Evolutionary conservation across 108 stramenopile genomes (phyloP).

Genomic region (Poteriospumella lacustris): DNA sequence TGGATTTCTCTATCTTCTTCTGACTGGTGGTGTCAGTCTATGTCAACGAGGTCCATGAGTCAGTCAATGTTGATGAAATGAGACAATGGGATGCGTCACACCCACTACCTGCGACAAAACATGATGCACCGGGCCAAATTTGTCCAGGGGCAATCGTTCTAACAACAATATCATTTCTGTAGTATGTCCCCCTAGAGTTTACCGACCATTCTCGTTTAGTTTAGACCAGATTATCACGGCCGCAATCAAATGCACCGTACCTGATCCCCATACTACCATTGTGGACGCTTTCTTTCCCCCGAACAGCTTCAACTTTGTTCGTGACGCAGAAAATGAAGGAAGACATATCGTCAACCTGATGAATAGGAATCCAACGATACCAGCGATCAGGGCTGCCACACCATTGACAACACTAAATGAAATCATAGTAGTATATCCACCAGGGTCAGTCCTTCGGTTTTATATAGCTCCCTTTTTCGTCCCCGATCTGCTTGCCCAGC

Average conservation of each 20-base stretch:
- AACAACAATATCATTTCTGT: slow-evolving; percentile 75
- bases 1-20: too few species aligned
- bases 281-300: neutral
- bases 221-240: neutral
- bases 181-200: slow-evolving; percentile 67
- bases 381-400: neutral
- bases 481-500: too few species aligned
- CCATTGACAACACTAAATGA: too few species aligned
- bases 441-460: too few species aligned
- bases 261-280: neutral
- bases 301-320: neutral
- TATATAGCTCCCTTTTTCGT: too few species aligned
- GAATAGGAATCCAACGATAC: neutral
- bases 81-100: too few species aligned
- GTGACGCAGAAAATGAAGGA: neutral
- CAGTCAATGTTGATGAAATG: too few species aligned
- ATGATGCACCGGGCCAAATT: slow-evolving; percentile 59
- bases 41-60: too few species aligned
- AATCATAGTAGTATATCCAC: too few species aligned
- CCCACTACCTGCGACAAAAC: slow-evolving; percentile 56
- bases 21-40: too few species aligned
- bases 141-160: slow-evolving; percentile 47
- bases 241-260: neutral
- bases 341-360: neutral
- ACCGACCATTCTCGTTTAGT: neutral